Evolutionary conservation across 257 asterid genomes (phyloP).

Genomic region (Plectranthus barbatus): DNA sequence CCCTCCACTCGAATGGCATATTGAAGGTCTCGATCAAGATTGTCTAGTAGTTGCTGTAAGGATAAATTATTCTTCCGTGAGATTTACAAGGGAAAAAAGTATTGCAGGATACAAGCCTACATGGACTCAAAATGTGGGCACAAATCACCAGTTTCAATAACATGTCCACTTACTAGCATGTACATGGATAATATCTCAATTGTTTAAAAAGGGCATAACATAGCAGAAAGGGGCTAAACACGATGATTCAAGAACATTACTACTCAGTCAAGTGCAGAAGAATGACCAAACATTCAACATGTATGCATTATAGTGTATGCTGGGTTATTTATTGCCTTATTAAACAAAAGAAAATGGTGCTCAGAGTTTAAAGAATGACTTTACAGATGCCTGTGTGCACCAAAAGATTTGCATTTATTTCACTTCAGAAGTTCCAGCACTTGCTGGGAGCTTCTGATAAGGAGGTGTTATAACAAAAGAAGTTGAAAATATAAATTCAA

Average conservation of each 20-base stretch:
- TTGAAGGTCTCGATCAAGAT: constrained; percentile 97
- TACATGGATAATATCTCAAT: background rate
- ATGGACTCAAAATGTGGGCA: constrained; percentile 1
- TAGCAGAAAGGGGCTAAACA: constrained; percentile 8
- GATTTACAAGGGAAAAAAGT: background rate
- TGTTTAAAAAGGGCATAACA: background rate
- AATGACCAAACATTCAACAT: constrained; percentile 10
- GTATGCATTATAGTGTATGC: background rate
- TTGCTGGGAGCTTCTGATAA: background rate
- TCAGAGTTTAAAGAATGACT: constrained; percentile 4
- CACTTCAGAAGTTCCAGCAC: background rate
- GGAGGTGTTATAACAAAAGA: constrained; percentile 1
- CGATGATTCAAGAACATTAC: background rate
- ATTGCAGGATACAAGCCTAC: constrained; percentile 6
- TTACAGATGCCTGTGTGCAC: constrained; percentile 7
- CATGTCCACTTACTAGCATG: background rate
- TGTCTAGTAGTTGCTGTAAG: constrained; percentile 65
- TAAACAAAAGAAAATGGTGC: background rate
- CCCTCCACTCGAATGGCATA: constrained; percentile 95
- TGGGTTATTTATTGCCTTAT: constrained; percentile 1
- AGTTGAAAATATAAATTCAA: constrained; percentile 1
- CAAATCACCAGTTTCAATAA: background rate
- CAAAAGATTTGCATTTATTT: constrained; percentile 5
- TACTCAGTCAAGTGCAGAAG: background rate
- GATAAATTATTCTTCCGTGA: constrained; percentile 19